These are phyloP conservation scores for Neocucurbitaria cava DNA, from an alignment of 2,329 filamentous ascomycete genomes.

Conservation along the genomic window DNA sequence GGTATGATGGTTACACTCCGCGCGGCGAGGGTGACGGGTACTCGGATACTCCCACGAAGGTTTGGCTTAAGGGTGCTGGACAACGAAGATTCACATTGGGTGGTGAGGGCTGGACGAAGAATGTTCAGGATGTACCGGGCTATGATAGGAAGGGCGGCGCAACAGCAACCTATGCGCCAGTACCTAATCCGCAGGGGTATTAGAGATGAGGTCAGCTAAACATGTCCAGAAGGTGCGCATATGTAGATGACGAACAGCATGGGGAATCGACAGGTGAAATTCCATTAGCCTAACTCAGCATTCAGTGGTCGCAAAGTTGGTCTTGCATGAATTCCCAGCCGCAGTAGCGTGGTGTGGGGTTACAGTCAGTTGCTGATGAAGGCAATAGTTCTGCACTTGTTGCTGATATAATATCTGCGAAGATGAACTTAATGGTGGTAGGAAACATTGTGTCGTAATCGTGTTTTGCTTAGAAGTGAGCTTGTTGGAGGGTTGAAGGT, in stretches of 20 bases:
- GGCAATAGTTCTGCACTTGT: too few relatives aligned
- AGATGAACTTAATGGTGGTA: too few relatives aligned
- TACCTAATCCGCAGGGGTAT: constrained; percentile 1
- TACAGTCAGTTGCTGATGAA: too few relatives aligned
- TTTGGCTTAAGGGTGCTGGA: constrained; percentile 2
- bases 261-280: not conserved
- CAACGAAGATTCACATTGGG: constrained; percentile 2
- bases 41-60: not conserved
- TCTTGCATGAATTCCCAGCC: too few relatives aligned
- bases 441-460: too few relatives aligned
- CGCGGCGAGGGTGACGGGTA: not conserved
- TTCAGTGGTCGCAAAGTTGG: too few relatives aligned
- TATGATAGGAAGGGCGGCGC: constrained; percentile 2
- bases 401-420: too few relatives aligned
- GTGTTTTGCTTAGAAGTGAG: too few relatives aligned
- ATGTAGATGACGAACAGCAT: not conserved
- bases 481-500: too few relatives aligned
- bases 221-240: not conserved
- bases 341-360: too few relatives aligned
- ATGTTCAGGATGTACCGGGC: not conserved
- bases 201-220: not conserved
- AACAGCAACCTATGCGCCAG: not conserved
- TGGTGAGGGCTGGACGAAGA: constrained; percentile 4
- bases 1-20: not conserved
- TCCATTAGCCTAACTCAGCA: not conserved